Conservation (phyloP, 2,329 filamentous ascomycete genomes). For the Fusarium guadeloupense region DNA sequence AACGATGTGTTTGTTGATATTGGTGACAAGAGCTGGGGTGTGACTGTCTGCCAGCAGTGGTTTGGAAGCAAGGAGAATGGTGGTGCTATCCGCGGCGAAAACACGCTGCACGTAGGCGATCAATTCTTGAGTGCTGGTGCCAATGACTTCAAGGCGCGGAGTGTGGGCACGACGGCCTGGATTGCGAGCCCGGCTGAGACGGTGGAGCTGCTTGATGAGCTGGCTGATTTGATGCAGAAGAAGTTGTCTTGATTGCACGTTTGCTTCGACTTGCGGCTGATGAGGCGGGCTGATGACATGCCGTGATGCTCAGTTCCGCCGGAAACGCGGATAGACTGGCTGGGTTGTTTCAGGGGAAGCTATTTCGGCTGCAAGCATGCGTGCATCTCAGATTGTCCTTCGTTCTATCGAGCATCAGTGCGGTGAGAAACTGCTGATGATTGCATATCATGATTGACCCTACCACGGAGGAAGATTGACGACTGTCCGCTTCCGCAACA, state of each 20-base stretch:
- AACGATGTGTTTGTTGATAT: constrained; percentile 99
- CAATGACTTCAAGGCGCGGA: constrained; percentile 95
- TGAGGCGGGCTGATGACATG: neutral
- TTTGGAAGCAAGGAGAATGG: constrained; percentile 67
- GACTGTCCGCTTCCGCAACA: too few relatives aligned
- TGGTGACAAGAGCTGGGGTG: constrained; percentile 96
- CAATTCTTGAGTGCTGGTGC: constrained; percentile 95
- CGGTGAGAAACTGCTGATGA: too few relatives aligned
- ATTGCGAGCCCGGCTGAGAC: constrained; percentile 94
- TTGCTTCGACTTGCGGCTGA: neutral
- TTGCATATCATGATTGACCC: too few relatives aligned
- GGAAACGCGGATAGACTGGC: neutral
- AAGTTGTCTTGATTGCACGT: constrained; percentile 39
- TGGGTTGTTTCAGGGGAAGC: neutral
- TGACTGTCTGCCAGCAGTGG: constrained; percentile 89
- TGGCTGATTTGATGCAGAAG: constrained; percentile 65
- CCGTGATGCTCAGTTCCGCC: neutral
- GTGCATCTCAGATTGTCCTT: too few relatives aligned
- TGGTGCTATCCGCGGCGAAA: constrained; percentile 70
- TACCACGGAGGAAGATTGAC: too few relatives aligned
- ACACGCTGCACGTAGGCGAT: constrained; percentile 93
- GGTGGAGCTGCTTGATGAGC: constrained; percentile 86
- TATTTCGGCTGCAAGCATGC: neutral
- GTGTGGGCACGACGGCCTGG: constrained; percentile 95
- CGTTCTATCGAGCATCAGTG: too few relatives aligned